Percentiles rank a stretch among this genome's conserved stretches.
phyloP scores from a whole-genome alignment of 345 rosid genomes.

The Leavenworthia alabamica region DNA sequence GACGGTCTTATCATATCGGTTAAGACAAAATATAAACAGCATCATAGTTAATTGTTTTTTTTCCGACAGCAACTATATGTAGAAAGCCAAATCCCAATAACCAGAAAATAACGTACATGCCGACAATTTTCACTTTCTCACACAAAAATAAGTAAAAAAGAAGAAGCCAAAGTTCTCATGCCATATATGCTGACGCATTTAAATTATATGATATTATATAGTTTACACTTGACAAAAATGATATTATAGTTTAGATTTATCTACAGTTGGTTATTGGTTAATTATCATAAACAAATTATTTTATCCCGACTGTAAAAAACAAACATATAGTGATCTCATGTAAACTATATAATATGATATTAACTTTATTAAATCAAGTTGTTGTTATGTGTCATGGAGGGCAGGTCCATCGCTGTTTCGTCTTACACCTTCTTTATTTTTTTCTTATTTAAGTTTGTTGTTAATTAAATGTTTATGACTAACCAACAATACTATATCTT shows the following conservation, averaged over 20 bases:
- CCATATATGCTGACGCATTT: too few relatives aligned
- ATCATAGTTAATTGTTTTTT: neutral
- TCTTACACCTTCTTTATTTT: slow-evolving; percentile 18
- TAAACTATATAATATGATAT: too few relatives aligned
- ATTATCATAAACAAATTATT: too few relatives aligned
- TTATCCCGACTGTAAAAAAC: too few relatives aligned
- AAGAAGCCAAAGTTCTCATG: too few relatives aligned
- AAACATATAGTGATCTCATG: too few relatives aligned
- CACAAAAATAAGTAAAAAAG: neutral
- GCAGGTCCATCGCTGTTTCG: slow-evolving; percentile 33
- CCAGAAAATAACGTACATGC: slow-evolving; percentile 13
- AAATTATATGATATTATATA: too few relatives aligned
- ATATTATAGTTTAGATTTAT: too few relatives aligned
- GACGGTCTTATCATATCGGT: neutral
- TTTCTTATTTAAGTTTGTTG: slow-evolving; percentile 20
- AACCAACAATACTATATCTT: too few relatives aligned
- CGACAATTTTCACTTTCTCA: slow-evolving; percentile 21
- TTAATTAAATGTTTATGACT: neutral
- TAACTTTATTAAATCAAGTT: too few relatives aligned
- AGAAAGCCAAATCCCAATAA: slow-evolving; percentile 3
- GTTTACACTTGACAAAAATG: too few relatives aligned
- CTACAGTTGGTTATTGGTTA: too few relatives aligned
- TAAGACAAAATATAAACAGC: neutral
- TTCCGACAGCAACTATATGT: neutral
- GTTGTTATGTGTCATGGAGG: slow-evolving; percentile 20